These are phyloP conservation scores for Aspergillus sp. DNA, from an alignment of 2,329 filamentous ascomycete genomes.

Conservation along the genomic window DNA sequence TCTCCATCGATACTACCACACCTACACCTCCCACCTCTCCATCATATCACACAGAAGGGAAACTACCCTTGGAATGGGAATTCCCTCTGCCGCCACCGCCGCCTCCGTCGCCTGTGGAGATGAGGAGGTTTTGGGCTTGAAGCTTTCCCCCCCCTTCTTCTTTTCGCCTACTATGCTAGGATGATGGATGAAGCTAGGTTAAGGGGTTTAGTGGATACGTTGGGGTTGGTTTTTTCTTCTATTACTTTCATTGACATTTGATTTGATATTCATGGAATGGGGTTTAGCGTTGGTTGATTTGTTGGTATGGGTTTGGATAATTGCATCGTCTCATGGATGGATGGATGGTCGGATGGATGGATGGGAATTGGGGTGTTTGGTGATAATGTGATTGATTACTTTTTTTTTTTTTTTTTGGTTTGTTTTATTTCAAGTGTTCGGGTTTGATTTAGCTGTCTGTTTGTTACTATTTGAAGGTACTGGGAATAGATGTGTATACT, in stretches of 20 bases:
- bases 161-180: neutral
- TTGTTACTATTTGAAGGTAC: too few relatives aligned
- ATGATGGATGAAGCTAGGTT: neutral
- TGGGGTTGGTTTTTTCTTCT: neutral
- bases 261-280: neutral
- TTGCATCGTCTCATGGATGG: neutral
- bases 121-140: slow-evolving; percentile 14
- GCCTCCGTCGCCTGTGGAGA: slow-evolving; percentile 34
- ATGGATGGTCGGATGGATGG: neutral
- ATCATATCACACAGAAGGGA: slow-evolving; percentile 4
- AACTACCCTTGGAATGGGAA: neutral
- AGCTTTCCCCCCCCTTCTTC: neutral
- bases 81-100: slow-evolving; percentile 29
- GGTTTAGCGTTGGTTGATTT: neutral
- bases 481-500: too few relatives aligned
- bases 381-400: too few relatives aligned
- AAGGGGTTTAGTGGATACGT: neutral
- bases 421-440: too few relatives aligned
- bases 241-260: too few relatives aligned
- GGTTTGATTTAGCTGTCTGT: too few relatives aligned
- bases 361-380: neutral
- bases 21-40: neutral
- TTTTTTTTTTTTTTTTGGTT: too few relatives aligned
- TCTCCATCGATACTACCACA: slow-evolving; percentile 24
- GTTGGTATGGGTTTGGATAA: neutral